Percentiles rank a stretch among this genome's conserved stretches.
These are phyloP conservation scores for Candida tibetensis DNA, from an alignment of 805 yeast genomes.

Conservation along the genomic window DNA sequence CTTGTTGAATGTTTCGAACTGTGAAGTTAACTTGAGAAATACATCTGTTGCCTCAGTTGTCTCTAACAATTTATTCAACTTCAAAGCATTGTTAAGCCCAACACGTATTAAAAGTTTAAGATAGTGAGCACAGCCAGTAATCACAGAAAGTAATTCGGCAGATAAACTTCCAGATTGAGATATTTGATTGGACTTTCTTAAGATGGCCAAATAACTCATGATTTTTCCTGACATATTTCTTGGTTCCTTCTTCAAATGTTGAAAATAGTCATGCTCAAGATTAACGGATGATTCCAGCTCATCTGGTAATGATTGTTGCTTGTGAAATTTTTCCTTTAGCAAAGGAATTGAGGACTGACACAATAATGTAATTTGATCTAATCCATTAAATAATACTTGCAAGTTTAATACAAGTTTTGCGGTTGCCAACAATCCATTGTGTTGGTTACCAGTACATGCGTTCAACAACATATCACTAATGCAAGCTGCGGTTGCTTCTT, in stretches of 20 bases:
- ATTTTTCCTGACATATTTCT: constrained; percentile 84
- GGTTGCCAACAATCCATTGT: constrained; percentile 65
- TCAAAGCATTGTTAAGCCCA: constrained; percentile 77
- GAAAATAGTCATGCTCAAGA: constrained; percentile 30
- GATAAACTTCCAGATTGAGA: constrained; percentile 46
- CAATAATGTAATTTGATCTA: constrained; percentile 43
- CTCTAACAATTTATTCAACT: constrained; percentile 54
- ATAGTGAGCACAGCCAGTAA: constrained; percentile 91
- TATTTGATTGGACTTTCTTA: constrained; percentile 56
- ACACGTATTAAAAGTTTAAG: constrained; percentile 78
- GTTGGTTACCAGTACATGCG: constrained; percentile 71
- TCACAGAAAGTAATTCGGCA: constrained; percentile 70
- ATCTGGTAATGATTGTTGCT: constrained; percentile 12
- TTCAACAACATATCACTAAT: constrained; percentile 88
- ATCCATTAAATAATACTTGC: constrained; percentile 72
- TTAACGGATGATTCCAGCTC: constrained; percentile 13
- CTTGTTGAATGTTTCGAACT: constrained; percentile 18
- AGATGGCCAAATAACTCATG: constrained; percentile 80
- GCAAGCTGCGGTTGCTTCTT: constrained; percentile 84
- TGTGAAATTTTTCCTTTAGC: constrained; percentile 6
- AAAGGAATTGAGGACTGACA: constrained; percentile 8
- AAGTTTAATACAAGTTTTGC: constrained; percentile 70
- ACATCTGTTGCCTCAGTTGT: constrained; percentile 60
- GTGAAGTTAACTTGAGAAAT: constrained; percentile 51
- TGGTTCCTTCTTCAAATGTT: constrained; percentile 58